Conservation (phyloP, 2,329 filamentous ascomycete genomes). For the Chrysoporthe cubensis region DNA sequence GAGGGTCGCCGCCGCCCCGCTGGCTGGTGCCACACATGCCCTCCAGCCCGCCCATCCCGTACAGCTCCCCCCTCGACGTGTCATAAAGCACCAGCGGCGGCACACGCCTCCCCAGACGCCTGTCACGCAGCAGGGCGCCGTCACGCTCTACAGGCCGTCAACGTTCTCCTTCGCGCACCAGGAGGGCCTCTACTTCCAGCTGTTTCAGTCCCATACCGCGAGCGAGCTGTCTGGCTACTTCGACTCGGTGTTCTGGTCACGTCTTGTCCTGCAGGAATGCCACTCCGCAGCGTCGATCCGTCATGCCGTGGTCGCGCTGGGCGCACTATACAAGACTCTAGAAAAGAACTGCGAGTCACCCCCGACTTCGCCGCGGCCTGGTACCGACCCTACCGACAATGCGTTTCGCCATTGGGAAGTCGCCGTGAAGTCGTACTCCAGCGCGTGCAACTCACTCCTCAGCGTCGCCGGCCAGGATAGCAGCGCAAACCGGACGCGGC, state of each 20-base stretch:
- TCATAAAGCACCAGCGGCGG: constrained; percentile 38
- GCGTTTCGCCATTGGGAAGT: constrained; percentile 60
- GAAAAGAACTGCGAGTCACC: constrained; percentile 60
- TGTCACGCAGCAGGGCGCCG: constrained; percentile 24
- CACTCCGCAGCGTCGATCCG: constrained; percentile 64
- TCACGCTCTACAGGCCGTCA: constrained; percentile 49
- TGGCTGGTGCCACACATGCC: constrained; percentile 26
- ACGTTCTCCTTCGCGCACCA: constrained; percentile 52
- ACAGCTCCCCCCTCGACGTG: constrained; percentile 30
- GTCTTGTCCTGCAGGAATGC: constrained; percentile 65
- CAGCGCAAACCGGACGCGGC: constrained; percentile 53
- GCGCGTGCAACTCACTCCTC: constrained; percentile 57
- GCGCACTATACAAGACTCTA: constrained; percentile 68
- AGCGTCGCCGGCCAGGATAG: constrained; percentile 47
- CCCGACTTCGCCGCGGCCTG: constrained; percentile 48
- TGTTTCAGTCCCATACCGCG: constrained; percentile 65
- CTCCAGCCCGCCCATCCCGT: constrained; percentile 31
- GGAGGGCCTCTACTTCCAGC: constrained; percentile 64
- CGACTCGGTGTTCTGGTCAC: constrained; percentile 67
- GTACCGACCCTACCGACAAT: constrained; percentile 41
- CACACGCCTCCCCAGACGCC: constrained; percentile 43
- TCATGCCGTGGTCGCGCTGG: constrained; percentile 68
- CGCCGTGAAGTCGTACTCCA: constrained; percentile 62
- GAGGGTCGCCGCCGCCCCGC: constrained; percentile 21
- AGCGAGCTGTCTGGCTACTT: constrained; percentile 69